Conservation (phyloP, 768 basidiomycete species). For the Strobilomyces echinocephalus region DNA sequence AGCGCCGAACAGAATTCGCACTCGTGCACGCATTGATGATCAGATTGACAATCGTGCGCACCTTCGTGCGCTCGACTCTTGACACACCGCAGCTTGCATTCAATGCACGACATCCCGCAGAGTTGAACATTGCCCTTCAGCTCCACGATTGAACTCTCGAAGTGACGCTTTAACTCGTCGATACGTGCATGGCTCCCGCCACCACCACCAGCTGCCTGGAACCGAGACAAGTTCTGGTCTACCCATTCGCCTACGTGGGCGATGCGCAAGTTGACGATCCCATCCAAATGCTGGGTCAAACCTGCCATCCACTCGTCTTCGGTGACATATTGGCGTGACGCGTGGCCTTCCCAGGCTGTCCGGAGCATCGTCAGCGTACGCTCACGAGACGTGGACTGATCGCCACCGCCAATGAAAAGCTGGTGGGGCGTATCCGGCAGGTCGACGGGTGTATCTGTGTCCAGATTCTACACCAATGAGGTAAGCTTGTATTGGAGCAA, state of each 20-base stretch:
- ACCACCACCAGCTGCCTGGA: constrained; percentile 27
- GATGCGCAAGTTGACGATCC: constrained; percentile 40
- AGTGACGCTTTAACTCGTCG: constrained; percentile 39
- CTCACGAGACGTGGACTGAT: constrained; percentile 19
- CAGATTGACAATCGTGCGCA: constrained; percentile 47
- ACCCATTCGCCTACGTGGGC: constrained; percentile 51
- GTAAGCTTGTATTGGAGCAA: background rate
- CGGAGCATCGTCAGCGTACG: constrained; percentile 13
- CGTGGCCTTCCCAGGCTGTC: constrained; percentile 14
- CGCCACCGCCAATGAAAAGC: constrained; percentile 32
- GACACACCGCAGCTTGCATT: constrained; percentile 49
- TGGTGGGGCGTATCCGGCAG: constrained; percentile 33
- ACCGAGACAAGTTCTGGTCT: constrained; percentile 42
- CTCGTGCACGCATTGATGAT: constrained; percentile 40
- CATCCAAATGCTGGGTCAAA: constrained; percentile 37
- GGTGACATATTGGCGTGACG: constrained; percentile 16
- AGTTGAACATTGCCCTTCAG: constrained; percentile 43
- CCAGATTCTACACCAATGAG: constrained; percentile 41
- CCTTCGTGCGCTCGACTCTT: constrained; percentile 41
- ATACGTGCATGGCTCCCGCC: constrained; percentile 37
- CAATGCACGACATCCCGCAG: constrained; percentile 44
- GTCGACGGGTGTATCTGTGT: constrained; percentile 42
- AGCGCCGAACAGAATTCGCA: constrained; percentile 39
- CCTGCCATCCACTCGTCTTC: constrained; percentile 37
- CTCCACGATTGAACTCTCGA: constrained; percentile 42